Evolutionary conservation across 768 basidiomycete genomes (phyloP).

Genomic region (Clitopilus passeckerianus): DNA sequence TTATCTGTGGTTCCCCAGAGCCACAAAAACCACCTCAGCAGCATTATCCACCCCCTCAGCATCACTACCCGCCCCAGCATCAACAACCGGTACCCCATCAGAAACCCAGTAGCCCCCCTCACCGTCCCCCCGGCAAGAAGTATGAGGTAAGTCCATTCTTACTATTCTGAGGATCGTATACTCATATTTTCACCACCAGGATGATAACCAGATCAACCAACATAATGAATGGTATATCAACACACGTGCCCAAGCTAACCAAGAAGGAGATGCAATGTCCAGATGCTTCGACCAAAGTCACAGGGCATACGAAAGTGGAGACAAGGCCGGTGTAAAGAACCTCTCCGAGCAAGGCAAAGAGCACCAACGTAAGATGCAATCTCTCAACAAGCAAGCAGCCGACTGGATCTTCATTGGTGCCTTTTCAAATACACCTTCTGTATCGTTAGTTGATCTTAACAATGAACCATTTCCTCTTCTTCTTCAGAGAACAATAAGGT

Average conservation of each 20-base stretch:
- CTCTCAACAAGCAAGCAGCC: conserved; percentile 75
- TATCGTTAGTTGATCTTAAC: not conserved
- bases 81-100: conserved; percentile 10
- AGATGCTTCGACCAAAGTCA: conserved; percentile 67
- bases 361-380: conserved; percentile 74
- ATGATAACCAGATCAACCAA: conserved; percentile 38
- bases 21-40: not conserved
- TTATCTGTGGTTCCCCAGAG: conserved; percentile 16
- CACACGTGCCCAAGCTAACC: conserved; percentile 71
- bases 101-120: conserved; percentile 5
- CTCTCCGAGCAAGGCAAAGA: conserved; percentile 77
- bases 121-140: not conserved
- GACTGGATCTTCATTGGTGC: conserved; percentile 83
- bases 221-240: conserved; percentile 62
- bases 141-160: not conserved
- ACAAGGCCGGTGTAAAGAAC: conserved; percentile 78
- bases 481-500: conserved; percentile 73
- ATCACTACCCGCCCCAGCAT: conserved; percentile 8
- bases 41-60: not conserved
- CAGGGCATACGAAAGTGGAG: conserved; percentile 64
- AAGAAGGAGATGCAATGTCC: conserved; percentile 78
- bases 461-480: conserved; percentile 1
- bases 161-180: not conserved
- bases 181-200: not conserved
- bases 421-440: conserved; percentile 12